These are phyloP conservation scores for Erysimum pusillum DNA, from an alignment of 441 rosid species.

Conservation along the genomic window DNA sequence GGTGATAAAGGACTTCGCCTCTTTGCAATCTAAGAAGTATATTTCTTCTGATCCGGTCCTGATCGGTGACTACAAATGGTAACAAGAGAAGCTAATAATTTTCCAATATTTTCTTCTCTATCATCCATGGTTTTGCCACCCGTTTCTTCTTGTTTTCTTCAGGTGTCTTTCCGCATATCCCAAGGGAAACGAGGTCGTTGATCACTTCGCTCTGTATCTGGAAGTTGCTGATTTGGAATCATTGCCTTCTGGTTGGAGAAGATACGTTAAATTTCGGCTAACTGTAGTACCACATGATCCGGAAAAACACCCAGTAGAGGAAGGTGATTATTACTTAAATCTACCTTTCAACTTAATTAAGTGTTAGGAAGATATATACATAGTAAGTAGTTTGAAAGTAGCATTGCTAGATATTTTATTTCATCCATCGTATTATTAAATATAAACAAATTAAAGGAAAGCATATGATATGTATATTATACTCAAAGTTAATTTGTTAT, in stretches of 20 bases:
- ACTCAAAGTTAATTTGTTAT: too few relatives aligned
- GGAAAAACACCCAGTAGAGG: too few relatives aligned
- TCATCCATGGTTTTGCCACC: not conserved
- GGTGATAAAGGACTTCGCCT: constrained; percentile 63
- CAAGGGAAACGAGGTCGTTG: not conserved
- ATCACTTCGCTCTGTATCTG: constrained; percentile 6
- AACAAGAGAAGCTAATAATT: not conserved
- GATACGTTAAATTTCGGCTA: not conserved
- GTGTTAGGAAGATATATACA: too few relatives aligned
- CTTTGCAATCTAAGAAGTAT: constrained; percentile 56
- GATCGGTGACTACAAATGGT: constrained; percentile 65
- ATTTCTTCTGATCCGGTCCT: constrained; percentile 53
- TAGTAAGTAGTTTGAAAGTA: not conserved
- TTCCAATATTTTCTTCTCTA: too few relatives aligned
- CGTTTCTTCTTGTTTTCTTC: not conserved
- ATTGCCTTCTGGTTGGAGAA: constrained; percentile 18
- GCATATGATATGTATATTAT: too few relatives aligned
- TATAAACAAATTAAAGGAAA: too few relatives aligned
- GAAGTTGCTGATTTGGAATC: not conserved
- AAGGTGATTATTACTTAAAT: not conserved
- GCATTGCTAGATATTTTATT: too few relatives aligned
- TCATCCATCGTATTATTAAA: too few relatives aligned
- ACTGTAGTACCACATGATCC: not conserved
- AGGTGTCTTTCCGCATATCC: not conserved
- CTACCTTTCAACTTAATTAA: too few relatives aligned